phyloP scores from a whole-genome alignment of 495 filamentous ascomycete species.

The Lophiostoma macrostomum region DNA sequence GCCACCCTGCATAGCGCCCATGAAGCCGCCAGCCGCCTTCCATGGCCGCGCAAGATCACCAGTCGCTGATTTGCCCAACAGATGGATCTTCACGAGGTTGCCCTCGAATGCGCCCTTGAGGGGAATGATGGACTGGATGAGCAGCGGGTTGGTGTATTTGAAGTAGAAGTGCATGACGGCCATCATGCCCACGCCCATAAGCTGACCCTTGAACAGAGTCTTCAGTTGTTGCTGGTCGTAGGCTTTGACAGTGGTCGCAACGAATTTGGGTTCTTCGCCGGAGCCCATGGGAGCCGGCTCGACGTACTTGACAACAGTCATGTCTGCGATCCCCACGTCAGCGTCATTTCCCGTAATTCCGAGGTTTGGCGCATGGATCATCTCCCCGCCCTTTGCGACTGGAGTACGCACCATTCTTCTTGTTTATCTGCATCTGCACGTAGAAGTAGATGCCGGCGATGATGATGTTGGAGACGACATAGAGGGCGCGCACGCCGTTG shows the following conservation, averaged over 20 bases:
- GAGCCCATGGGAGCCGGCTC: conserved; percentile 91
- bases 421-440: conserved; percentile 75
- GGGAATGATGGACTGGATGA: conserved; percentile 98
- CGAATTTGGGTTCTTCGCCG: conserved; percentile 85
- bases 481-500: conserved; percentile 75
- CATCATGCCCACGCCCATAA: conserved; percentile 98
- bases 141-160: conserved; percentile 97
- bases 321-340: conserved; percentile 61
- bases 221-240: conserved; percentile 87
- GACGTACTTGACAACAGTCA: conserved; percentile 97
- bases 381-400: no score
- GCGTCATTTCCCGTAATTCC: background rate
- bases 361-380: no score
- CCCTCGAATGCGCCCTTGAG: conserved; percentile 91
- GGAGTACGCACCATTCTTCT: conserved; percentile 79
- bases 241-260: conserved; percentile 90
- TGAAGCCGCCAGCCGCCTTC: conserved; percentile 79
- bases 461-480: conserved; percentile 83
- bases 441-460: conserved; percentile 82
- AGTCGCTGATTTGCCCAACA: conserved; percentile 83
- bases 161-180: conserved; percentile 96
- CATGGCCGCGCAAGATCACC: conserved; percentile 94
- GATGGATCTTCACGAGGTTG: conserved; percentile 92
- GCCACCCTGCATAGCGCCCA: conserved; percentile 63
- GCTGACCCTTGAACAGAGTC: conserved; percentile 75